Percentiles rank a stretch among this genome's conserved stretches.
phyloP scores from a whole-genome alignment of 2,329 filamentous ascomycete species.

The Emergomyces orientalis region DNA sequence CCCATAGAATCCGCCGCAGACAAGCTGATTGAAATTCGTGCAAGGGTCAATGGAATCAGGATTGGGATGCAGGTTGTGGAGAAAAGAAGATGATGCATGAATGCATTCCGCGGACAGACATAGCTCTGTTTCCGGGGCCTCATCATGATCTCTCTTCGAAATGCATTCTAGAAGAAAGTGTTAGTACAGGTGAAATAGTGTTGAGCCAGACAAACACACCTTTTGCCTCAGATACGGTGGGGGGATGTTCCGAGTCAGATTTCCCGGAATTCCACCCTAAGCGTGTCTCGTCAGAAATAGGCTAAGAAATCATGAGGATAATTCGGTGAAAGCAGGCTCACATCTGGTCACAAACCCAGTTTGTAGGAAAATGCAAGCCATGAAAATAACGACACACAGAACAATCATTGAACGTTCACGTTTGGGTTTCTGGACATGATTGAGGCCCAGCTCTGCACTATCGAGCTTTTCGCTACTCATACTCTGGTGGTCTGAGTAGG shows the following conservation, averaged over 20 bases:
- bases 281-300: background rate
- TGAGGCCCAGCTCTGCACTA: background rate
- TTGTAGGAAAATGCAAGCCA: background rate
- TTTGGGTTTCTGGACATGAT: background rate
- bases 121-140: slow-evolving; percentile 16
- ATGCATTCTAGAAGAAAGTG: background rate
- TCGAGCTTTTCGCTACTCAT: background rate
- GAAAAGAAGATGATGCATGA: slow-evolving; percentile 53
- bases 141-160: background rate
- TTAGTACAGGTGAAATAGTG: background rate
- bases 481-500: background rate
- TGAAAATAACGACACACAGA: background rate
- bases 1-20: slow-evolving; percentile 58
- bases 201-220: background rate
- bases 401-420: background rate
- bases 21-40: slow-evolving; percentile 57
- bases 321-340: background rate
- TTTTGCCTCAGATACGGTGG: background rate
- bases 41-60: slow-evolving; percentile 59
- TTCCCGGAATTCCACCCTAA: background rate
- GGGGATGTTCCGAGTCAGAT: background rate
- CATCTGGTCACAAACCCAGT: background rate
- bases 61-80: slow-evolving; percentile 53
- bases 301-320: background rate
- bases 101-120: slow-evolving; percentile 54